phyloP scores from a whole-genome alignment of 2,329 filamentous ascomycete species.

The Alternaria brassicae region DNA sequence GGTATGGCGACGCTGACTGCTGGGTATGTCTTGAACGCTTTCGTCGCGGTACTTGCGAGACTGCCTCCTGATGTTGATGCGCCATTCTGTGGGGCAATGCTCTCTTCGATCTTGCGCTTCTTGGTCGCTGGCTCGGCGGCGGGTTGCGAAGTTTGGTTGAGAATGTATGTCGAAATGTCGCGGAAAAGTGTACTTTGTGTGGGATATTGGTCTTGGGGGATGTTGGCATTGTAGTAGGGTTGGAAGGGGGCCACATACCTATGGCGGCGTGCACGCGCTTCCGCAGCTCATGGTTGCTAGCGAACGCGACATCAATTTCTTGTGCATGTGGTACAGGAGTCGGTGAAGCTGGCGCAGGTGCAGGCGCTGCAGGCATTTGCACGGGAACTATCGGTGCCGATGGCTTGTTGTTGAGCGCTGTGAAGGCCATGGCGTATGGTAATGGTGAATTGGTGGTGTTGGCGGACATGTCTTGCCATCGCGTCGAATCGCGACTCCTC shows the following conservation, averaged over 20 bases:
- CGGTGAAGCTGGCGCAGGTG: not conserved
- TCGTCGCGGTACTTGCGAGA: slow-evolving; percentile 31
- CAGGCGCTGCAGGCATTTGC: slow-evolving; percentile 6
- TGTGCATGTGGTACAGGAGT: slow-evolving; percentile 27
- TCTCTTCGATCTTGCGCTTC: slow-evolving; percentile 50
- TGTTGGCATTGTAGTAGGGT: not conserved
- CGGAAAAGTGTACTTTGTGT: slow-evolving; percentile 44
- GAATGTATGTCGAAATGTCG: slow-evolving; percentile 48
- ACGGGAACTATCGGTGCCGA: slow-evolving; percentile 15
- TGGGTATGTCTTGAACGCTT: slow-evolving; percentile 41
- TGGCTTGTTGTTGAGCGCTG: slow-evolving; percentile 29
- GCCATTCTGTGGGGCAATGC: slow-evolving; percentile 30
- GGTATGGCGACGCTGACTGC: slow-evolving; percentile 69
- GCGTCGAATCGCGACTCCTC: slow-evolving; percentile 24
- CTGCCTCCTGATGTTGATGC: slow-evolving; percentile 20
- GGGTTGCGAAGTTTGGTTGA: slow-evolving; percentile 33
- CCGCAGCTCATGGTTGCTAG: slow-evolving; percentile 43
- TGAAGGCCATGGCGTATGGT: slow-evolving; percentile 29
- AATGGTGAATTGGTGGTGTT: slow-evolving; percentile 14
- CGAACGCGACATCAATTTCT: slow-evolving; percentile 47
- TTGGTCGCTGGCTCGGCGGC: slow-evolving; percentile 43
- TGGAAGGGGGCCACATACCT: slow-evolving; percentile 23
- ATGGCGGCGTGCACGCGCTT: slow-evolving; percentile 50
- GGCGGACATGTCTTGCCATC: slow-evolving; percentile 6
- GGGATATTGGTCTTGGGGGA: slow-evolving; percentile 40